Evolutionary conservation across 331 rosid genomes (phyloP).

Genomic region (Rhamnella rubrinervis): DNA sequence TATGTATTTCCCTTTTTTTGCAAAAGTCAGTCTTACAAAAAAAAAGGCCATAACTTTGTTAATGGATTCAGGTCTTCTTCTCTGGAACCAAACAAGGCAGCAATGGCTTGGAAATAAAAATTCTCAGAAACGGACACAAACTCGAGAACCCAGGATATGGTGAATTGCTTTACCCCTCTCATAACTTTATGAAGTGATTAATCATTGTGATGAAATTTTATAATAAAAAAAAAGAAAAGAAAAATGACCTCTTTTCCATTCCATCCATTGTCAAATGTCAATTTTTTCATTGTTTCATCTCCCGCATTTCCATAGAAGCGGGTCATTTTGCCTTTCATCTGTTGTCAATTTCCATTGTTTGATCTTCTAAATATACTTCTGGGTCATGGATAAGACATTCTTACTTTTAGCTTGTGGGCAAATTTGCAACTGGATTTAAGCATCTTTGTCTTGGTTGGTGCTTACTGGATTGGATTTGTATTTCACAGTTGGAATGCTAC

Average conservation of each 20-base stretch:
- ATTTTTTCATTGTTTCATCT: background rate
- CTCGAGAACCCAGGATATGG: constrained; percentile 66
- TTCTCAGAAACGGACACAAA: constrained; percentile 30
- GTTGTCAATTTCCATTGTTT: background rate
- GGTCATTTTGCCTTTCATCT: too few species aligned
- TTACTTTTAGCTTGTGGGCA: constrained; percentile 1
- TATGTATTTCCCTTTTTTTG: too few species aligned
- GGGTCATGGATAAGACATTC: background rate
- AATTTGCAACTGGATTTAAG: background rate
- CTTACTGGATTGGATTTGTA: background rate
- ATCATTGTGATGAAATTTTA: background rate
- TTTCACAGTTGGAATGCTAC: constrained; percentile 68
- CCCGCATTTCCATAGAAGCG: background rate
- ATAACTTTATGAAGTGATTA: background rate
- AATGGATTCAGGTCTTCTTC: constrained; percentile 63
- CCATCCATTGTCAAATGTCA: too few species aligned
- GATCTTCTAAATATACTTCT: background rate
- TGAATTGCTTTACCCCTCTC: constrained; percentile 19
- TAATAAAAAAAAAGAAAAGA: background rate
- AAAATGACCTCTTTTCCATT: background rate
- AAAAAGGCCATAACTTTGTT: background rate
- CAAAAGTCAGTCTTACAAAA: background rate
- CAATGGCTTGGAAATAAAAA: constrained; percentile 65
- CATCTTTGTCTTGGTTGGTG: too few species aligned
- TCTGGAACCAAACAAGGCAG: constrained; percentile 75